phyloP scores from a whole-genome alignment of 352 stramenopile species.

The Phytopythium kandeliae region DNA sequence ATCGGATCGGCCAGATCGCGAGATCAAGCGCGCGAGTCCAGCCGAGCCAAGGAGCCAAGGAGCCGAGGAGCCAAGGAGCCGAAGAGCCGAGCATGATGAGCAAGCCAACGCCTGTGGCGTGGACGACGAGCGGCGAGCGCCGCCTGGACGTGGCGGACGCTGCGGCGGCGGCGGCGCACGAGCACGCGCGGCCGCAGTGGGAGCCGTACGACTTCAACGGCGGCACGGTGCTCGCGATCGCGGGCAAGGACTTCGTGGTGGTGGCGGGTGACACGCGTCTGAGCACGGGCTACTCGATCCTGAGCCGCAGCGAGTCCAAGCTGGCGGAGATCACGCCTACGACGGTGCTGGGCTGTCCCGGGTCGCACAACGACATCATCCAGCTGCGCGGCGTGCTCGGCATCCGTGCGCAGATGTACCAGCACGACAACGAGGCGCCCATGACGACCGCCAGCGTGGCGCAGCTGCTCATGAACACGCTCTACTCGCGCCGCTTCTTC shows the following conservation, averaged over 20 bases:
- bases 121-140: slow-evolving; percentile 55
- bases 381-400: slow-evolving; percentile 75
- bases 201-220: slow-evolving; percentile 87
- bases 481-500: slow-evolving; percentile 99
- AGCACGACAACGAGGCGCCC: slow-evolving; percentile 94
- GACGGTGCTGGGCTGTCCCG: slow-evolving; percentile 66
- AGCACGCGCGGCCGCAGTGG: slow-evolving; percentile 51
- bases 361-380: slow-evolving; percentile 85
- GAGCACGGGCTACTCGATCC: slow-evolving; percentile 96
- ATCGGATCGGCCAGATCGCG: too few species aligned
- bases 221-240: slow-evolving; percentile 89
- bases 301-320: slow-evolving; percentile 94
- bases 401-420: slow-evolving; percentile 83
- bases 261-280: slow-evolving; percentile 95
- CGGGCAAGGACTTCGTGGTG: slow-evolving; percentile 95
- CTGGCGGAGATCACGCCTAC: slow-evolving; percentile 69
- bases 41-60: too few species aligned
- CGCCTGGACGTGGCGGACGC: slow-evolving; percentile 28
- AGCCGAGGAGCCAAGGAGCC: too few species aligned
- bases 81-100: too few species aligned
- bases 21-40: neutral
- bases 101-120: slow-evolving; percentile 52
- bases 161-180: slow-evolving; percentile 20
- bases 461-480: slow-evolving; percentile 97
- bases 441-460: slow-evolving; percentile 92